Evolutionary conservation across 164 flowering plant genomes (phyloP).

Genomic region (Magnolia changhungtana): DNA sequence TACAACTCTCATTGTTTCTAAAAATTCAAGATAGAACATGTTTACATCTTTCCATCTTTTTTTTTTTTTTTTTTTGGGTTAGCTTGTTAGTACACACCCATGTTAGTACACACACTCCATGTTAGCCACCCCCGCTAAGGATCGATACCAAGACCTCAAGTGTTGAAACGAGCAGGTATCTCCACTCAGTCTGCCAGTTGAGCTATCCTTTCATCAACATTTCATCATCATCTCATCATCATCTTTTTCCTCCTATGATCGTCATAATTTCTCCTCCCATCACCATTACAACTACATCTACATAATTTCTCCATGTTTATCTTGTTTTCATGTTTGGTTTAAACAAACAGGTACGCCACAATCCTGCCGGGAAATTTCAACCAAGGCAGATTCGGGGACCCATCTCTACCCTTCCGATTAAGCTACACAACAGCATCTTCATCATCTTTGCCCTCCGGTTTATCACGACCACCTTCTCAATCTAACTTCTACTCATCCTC

Average conservation of each 20-base stretch:
- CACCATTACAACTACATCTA: no score
- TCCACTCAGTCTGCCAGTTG: no score
- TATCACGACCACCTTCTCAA: background rate
- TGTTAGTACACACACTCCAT: no score
- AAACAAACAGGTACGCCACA: background rate
- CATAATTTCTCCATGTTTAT: background rate
- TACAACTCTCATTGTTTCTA: background rate
- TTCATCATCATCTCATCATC: background rate
- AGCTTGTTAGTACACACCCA: no score
- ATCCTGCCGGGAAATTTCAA: background rate
- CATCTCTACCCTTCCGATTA: background rate
- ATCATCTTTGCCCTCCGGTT: background rate
- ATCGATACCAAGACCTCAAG: no score
- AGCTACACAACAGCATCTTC: background rate
- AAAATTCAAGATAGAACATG: background rate
- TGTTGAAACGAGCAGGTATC: no score
- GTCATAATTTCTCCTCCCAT: background rate
- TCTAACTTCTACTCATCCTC: background rate
- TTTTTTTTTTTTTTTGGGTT: no score
- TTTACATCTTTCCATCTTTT: background rate
- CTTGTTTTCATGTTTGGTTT: background rate
- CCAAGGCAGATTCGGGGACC: background rate
- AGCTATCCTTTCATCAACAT: background rate
- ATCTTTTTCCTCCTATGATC: background rate
- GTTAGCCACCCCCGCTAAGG: no score